Conservation (phyloP, 257 asterid genomes). For the Scutellaria barbata region DNA sequence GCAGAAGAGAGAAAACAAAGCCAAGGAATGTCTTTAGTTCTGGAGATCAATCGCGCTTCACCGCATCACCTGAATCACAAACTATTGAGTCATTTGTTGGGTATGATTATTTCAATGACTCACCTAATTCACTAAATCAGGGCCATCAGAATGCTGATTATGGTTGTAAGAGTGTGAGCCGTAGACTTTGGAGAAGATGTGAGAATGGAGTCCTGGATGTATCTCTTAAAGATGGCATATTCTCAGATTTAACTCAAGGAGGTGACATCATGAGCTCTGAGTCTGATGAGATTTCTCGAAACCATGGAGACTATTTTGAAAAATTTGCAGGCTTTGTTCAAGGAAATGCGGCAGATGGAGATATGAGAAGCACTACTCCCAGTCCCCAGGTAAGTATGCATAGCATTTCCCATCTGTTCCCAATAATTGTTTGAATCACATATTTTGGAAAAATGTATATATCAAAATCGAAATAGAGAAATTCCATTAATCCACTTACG, state of each 20-base stretch:
- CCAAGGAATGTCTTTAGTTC: constrained; percentile 46
- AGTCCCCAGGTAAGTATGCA: constrained; percentile 69
- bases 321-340: constrained; percentile 72
- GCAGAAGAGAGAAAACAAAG: constrained; percentile 48
- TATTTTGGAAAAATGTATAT: not conserved
- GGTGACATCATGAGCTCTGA: constrained; percentile 46
- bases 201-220: constrained; percentile 63
- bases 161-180: constrained; percentile 66
- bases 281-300: constrained; percentile 47
- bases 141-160: constrained; percentile 38
- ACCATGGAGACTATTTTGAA: constrained; percentile 44
- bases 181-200: constrained; percentile 74
- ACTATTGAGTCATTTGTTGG: constrained; percentile 65
- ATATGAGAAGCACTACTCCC: constrained; percentile 61
- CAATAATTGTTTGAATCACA: constrained; percentile 22
- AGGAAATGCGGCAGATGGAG: constrained; percentile 43
- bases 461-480: not conserved
- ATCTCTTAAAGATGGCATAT: constrained; percentile 88
- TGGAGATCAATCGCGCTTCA: constrained; percentile 58
- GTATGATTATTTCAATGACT: constrained; percentile 54
- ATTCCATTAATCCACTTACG: not conserved
- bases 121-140: constrained; percentile 68
- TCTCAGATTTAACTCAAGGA: constrained; percentile 53
- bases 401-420: constrained; percentile 14
- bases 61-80: constrained; percentile 87